phyloP scores from a whole-genome alignment of 1,284 basidiomycete species.

The Apiotrichum veenhuisii region DNA sequence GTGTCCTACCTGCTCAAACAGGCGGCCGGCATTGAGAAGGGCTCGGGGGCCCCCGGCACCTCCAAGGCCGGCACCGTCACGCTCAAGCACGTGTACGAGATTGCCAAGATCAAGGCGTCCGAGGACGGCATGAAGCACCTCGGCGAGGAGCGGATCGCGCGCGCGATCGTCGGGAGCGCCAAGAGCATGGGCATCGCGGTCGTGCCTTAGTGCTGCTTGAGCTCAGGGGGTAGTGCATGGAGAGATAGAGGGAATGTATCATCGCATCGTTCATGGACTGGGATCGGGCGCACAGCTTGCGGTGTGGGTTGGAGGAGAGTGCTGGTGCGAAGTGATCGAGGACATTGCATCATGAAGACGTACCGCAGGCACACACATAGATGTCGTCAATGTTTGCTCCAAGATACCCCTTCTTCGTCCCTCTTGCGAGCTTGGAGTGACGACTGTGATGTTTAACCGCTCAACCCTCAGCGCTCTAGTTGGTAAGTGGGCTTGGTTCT shows the following conservation, averaged over 20 bases:
- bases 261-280: conserved; percentile 11
- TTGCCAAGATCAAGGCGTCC: conserved; percentile 91
- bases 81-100: conserved; percentile 98
- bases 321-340: too few relatives aligned
- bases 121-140: conserved; percentile 84
- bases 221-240: background rate
- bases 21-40: conserved; percentile 85
- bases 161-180: conserved; percentile 79
- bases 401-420: too few relatives aligned
- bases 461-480: too few relatives aligned
- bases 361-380: too few relatives aligned
- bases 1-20: conserved; percentile 89
- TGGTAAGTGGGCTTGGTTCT: too few relatives aligned
- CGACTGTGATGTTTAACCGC: too few relatives aligned
- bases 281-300: too few relatives aligned
- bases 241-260: conserved; percentile 3
- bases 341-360: too few relatives aligned
- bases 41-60: conserved; percentile 55
- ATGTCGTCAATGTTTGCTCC: too few relatives aligned
- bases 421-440: too few relatives aligned
- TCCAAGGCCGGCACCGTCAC: conserved; percentile 70
- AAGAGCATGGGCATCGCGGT: conserved; percentile 80
- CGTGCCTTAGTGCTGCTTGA: conserved; percentile 74
- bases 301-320: too few relatives aligned
- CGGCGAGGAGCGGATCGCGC: conserved; percentile 78